These are phyloP conservation scores for Lachnellula arida DNA, from an alignment of 2,329 filamentous ascomycete species.

Conservation along the genomic window DNA sequence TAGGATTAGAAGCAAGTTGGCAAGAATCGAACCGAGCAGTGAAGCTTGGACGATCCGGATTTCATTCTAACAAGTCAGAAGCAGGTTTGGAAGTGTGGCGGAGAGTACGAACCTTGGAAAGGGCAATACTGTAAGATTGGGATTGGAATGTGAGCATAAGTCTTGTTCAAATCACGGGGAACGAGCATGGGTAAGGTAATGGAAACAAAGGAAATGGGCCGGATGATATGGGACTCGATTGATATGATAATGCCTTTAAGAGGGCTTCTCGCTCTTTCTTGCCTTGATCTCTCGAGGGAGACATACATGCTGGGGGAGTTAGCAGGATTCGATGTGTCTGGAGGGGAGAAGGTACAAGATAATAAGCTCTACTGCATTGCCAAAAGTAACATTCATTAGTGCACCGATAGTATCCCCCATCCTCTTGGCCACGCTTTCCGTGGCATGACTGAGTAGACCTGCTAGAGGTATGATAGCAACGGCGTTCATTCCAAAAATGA, in stretches of 20 bases:
- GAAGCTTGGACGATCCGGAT: conserved; percentile 91
- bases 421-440: conserved; percentile 67
- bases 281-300: conserved; percentile 39
- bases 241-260: conserved; percentile 40
- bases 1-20: conserved; percentile 81
- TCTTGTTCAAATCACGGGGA: conserved; percentile 24
- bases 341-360: conserved; percentile 53
- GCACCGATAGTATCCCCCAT: conserved; percentile 71
- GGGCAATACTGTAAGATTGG: conserved; percentile 57
- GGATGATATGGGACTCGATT: conserved; percentile 41
- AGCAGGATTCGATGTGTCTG: conserved; percentile 13
- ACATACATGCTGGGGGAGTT: conserved; percentile 49
- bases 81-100: background rate
- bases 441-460: conserved; percentile 66
- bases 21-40: conserved; percentile 80
- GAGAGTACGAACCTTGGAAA: conserved; percentile 54
- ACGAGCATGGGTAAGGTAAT: conserved; percentile 16
- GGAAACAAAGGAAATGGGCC: conserved; percentile 20
- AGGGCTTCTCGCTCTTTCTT: conserved; percentile 42
- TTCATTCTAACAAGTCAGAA: conserved; percentile 53
- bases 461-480: conserved; percentile 72
- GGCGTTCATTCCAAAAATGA: conserved; percentile 70
- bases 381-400: conserved; percentile 71
- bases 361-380: conserved; percentile 75
- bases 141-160: conserved; percentile 34